Conservation (phyloP, 768 basidiomycete genomes). For the Plicaturopsis crispa region DNA sequence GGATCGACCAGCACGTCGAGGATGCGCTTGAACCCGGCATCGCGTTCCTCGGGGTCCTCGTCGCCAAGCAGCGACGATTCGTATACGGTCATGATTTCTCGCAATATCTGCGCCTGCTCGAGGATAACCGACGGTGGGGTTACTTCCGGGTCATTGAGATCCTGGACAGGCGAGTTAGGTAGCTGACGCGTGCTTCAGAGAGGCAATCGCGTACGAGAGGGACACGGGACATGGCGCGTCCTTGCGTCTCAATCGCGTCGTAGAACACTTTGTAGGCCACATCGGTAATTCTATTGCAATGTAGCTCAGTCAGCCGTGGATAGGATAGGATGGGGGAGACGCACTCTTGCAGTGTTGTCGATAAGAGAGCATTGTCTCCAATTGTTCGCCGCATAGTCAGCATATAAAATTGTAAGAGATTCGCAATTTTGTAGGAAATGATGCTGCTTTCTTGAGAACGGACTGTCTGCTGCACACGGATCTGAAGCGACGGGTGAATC, state of each 20-base stretch:
- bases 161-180: conserved; percentile 32
- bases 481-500: conserved; percentile 29
- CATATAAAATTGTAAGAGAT: conserved; percentile 91
- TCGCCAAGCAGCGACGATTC: conserved; percentile 77
- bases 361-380: conserved; percentile 74
- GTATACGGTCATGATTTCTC: conserved; percentile 87
- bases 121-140: conserved; percentile 72
- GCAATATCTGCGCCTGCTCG: conserved; percentile 76
- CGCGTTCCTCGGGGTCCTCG: conserved; percentile 34
- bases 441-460: conserved; percentile 92
- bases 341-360: conserved; percentile 73
- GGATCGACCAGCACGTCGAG: conserved; percentile 84
- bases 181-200: conserved; percentile 14
- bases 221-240: conserved; percentile 52
- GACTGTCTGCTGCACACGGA: conserved; percentile 89
- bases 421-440: conserved; percentile 86
- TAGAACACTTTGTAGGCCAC: conserved; percentile 81
- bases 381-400: conserved; percentile 91
- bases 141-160: conserved; percentile 60
- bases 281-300: conserved; percentile 60
- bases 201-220: conserved; percentile 36
- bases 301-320: neutral
- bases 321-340: conserved; percentile 14
- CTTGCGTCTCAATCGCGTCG: conserved; percentile 80
- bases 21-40: conserved; percentile 59